A percentile compares a stretch with the other conserved stretches of the same genome.
Evolutionary conservation across 305 asterid species (phyloP).

Genomic region (Ilex paraguariensis): DNA sequence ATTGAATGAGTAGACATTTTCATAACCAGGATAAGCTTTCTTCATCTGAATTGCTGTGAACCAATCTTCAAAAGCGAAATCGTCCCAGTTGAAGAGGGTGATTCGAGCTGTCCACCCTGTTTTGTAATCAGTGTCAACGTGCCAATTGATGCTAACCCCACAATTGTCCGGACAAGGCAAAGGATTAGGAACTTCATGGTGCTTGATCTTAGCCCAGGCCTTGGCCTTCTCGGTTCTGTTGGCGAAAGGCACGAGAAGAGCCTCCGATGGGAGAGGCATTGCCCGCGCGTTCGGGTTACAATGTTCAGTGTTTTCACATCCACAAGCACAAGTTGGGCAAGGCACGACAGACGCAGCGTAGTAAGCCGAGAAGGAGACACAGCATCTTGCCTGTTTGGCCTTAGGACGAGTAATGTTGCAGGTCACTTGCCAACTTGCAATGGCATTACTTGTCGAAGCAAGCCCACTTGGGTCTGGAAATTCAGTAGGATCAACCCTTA

Average conservation of each 20-base stretch:
- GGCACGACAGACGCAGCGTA: background rate
- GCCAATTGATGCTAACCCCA: conserved; percentile 4
- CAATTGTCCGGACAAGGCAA: conserved; percentile 2
- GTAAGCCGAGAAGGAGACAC: conserved; percentile 2
- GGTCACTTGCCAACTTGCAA: conserved; percentile 5
- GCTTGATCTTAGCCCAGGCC: background rate
- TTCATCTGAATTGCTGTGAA: conserved; percentile 2
- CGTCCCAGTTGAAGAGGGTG: conserved; percentile 6
- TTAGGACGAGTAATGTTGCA: conserved; percentile 1
- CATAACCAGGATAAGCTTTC: background rate
- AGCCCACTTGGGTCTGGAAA: conserved; percentile 6
- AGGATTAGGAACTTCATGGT: background rate
- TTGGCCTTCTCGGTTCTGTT: conserved; percentile 3
- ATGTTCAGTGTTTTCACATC: background rate
- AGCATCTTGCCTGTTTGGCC: background rate
- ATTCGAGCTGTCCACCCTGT: conserved; percentile 1
- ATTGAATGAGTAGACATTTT: conserved; percentile 3
- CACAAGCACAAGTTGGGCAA: conserved; percentile 1
- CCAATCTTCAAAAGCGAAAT: background rate
- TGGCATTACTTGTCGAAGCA: background rate
- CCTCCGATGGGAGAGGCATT: conserved; percentile 6
- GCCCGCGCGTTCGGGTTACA: background rate
- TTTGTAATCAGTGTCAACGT: background rate
- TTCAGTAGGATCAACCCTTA: conserved; percentile 1
- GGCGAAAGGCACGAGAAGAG: conserved; percentile 11